These are phyloP conservation scores for Ogataea trehalophila DNA, from an alignment of 805 yeast genomes.

Conservation along the genomic window DNA sequence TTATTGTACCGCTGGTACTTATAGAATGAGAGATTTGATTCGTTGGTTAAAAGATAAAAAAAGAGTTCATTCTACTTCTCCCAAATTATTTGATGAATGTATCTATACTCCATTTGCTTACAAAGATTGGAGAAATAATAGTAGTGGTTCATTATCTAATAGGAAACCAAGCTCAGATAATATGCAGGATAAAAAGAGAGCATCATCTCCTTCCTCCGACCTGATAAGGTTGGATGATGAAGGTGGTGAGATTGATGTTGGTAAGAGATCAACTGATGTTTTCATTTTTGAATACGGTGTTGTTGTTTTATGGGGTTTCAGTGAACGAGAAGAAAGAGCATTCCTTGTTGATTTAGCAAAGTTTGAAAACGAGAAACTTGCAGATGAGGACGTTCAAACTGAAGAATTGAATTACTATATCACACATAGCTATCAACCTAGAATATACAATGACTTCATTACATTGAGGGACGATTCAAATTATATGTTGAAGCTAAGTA, in stretches of 20 bases:
- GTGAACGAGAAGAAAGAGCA: constrained; percentile 74
- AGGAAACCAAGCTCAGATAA: constrained; percentile 6
- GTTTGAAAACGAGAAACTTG: constrained; percentile 87
- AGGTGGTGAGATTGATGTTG: constrained; percentile 91
- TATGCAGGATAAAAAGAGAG: constrained; percentile 5
- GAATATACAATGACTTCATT: constrained; percentile 92
- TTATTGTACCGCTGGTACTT: constrained; percentile 92
- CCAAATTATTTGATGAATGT: constrained; percentile 91
- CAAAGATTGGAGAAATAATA: constrained; percentile 65
- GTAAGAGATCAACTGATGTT: constrained; percentile 69
- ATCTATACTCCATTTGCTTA: constrained; percentile 85
- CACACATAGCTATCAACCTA: constrained; percentile 90
- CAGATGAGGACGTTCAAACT: constrained; percentile 86
- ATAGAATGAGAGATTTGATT: constrained; percentile 79
- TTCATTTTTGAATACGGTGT: constrained; percentile 96
- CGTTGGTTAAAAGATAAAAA: constrained; percentile 82
- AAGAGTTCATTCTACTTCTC: constrained; percentile 68
- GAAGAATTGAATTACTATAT: constrained; percentile 95
- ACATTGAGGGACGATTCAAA: constrained; percentile 85
- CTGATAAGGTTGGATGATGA: constrained; percentile 79
- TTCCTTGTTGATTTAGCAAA: constrained; percentile 81
- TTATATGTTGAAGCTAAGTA: constrained; percentile 87
- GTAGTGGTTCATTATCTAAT: constrained; percentile 11
- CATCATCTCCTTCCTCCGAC: constrained; percentile 23
- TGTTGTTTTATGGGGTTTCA: constrained; percentile 95